These are phyloP conservation scores for Echria macrotheca DNA, from an alignment of 495 filamentous ascomycete species.

Conservation along the genomic window DNA sequence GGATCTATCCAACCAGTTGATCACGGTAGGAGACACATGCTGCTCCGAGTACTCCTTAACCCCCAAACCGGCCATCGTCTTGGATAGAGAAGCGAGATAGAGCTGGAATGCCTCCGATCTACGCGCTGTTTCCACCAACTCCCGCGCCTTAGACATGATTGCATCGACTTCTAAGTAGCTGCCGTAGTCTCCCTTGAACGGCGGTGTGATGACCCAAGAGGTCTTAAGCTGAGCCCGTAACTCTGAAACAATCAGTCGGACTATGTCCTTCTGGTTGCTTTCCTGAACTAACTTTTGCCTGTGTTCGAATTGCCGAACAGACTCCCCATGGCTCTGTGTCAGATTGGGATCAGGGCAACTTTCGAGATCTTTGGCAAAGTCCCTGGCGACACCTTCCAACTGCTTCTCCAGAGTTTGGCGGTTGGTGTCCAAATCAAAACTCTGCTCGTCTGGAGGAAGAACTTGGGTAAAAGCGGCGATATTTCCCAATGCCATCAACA, in stretches of 20 bases:
- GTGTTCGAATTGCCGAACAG: neutral
- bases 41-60: neutral
- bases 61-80: neutral
- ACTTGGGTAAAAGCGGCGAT: neutral
- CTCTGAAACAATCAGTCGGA: neutral
- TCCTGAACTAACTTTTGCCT: neutral
- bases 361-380: neutral
- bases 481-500: conserved; percentile 15
- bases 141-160: neutral
- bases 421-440: conserved; percentile 5
- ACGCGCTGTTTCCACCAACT: neutral
- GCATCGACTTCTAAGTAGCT: neutral
- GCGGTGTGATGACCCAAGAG: neutral
- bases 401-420: neutral
- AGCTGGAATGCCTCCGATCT: neutral
- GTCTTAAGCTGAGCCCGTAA: neutral
- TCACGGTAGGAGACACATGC: neutral
- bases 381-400: neutral
- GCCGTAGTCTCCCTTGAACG: neutral
- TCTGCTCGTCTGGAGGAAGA: neutral
- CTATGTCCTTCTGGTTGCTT: neutral
- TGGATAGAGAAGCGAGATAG: neutral
- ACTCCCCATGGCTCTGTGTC: neutral
- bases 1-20: neutral
- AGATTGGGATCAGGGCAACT: neutral